These are phyloP conservation scores for Trifolium pratense DNA, from an alignment of 306 rosid species.

Conservation along the genomic window DNA sequence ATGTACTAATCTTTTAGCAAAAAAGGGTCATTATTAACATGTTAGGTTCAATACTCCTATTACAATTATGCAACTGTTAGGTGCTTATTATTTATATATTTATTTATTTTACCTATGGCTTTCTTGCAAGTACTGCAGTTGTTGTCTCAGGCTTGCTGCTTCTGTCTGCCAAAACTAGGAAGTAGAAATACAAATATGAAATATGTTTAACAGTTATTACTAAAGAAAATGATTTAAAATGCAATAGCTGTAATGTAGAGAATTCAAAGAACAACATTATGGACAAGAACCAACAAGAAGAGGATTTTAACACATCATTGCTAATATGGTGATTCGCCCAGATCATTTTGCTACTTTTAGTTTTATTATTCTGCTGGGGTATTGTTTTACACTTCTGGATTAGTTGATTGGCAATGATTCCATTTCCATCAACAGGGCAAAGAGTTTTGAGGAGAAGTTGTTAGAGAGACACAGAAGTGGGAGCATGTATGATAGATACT, in stretches of 20 bases:
- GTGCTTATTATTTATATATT: background rate
- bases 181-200: constrained; percentile 34
- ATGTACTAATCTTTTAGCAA: background rate
- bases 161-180: constrained; percentile 84
- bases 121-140: constrained; percentile 73
- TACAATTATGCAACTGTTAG: constrained; percentile 18
- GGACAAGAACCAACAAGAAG: background rate
- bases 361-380: constrained; percentile 1
- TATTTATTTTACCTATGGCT: constrained; percentile 66
- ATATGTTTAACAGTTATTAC: background rate
- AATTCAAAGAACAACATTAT: background rate
- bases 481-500: background rate
- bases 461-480: too few species aligned
- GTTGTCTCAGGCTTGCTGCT: constrained; percentile 71
- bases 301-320: background rate
- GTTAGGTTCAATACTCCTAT: constrained; percentile 1
- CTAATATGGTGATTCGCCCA: background rate
- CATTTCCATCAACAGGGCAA: too few species aligned
- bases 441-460: too few species aligned
- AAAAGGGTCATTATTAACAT: background rate
- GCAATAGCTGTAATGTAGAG: constrained; percentile 1
- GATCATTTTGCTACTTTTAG: constrained; percentile 3
- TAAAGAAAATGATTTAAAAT: background rate
- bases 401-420: too few species aligned
- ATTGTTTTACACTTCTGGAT: background rate